Evolutionary conservation across 352 stramenopile species (phyloP).

Genomic region (Globisporangium alternatum): DNA sequence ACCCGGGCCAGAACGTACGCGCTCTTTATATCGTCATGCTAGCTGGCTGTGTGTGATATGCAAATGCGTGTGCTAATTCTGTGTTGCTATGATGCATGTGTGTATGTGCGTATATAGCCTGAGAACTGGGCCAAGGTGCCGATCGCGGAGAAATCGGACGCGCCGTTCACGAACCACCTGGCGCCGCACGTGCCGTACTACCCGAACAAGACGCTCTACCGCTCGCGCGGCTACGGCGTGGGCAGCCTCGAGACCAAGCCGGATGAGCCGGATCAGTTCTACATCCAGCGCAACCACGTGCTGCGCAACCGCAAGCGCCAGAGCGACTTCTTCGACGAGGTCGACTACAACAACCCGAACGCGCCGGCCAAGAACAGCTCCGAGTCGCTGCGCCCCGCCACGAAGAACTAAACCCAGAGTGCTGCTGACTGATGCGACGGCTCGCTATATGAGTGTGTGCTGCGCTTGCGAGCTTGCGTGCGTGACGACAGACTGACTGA

Average conservation of each 20-base stretch:
- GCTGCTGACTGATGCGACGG: not conserved
- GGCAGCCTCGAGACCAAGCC: slow-evolving; percentile 58
- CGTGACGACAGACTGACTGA: not conserved
- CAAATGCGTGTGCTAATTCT: not conserved
- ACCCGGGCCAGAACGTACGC: slow-evolving; percentile 59
- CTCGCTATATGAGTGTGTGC: not conserved
- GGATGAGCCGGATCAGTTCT: slow-evolving; percentile 78
- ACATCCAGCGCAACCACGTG: slow-evolving; percentile 74
- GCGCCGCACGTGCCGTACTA: slow-evolving; percentile 63
- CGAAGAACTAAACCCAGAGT: slow-evolving; percentile 53
- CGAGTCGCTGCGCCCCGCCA: slow-evolving; percentile 49
- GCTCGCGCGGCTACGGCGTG: slow-evolving; percentile 76
- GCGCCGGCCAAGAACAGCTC: slow-evolving; percentile 34
- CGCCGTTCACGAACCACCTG: slow-evolving; percentile 69
- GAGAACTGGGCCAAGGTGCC: slow-evolving; percentile 67
- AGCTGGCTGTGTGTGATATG: not conserved
- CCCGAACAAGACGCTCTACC: slow-evolving; percentile 76
- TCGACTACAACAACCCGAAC: slow-evolving; percentile 85
- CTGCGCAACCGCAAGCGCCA: slow-evolving; percentile 66
- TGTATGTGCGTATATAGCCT: slow-evolving; percentile 25
- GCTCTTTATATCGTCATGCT: not conserved
- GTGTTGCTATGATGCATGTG: not conserved
- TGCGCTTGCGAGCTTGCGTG: not conserved
- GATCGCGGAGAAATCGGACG: slow-evolving; percentile 53
- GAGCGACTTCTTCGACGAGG: slow-evolving; percentile 58